A percentile compares a stretch with the other conserved stretches of the same genome.
Evolutionary conservation across 2,329 filamentous ascomycete species (phyloP).

Genomic region (Daldinia sp.): DNA sequence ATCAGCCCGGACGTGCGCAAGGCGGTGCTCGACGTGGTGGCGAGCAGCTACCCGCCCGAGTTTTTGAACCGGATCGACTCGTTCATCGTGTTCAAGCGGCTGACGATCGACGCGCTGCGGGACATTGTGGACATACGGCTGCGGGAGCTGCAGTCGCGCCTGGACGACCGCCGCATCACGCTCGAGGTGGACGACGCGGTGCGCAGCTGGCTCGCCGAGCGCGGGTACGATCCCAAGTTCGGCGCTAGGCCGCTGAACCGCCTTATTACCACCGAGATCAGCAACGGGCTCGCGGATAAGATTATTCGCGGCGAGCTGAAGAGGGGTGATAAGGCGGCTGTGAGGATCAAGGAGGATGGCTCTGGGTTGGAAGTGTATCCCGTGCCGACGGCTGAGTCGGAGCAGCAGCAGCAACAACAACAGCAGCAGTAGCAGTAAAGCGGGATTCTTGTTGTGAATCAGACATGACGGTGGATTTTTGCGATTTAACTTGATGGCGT

Average conservation of each 20-base stretch:
- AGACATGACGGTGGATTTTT: slow-evolving; percentile 3
- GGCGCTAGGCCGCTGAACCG: slow-evolving; percentile 92
- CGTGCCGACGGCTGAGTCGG: slow-evolving; percentile 14
- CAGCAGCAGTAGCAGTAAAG: background rate
- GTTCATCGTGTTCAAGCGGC: slow-evolving; percentile 94
- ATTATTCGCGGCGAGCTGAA: slow-evolving; percentile 89
- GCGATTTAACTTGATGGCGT: slow-evolving; percentile 1
- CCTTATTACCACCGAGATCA: slow-evolving; percentile 89
- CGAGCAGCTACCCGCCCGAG: slow-evolving; percentile 82
- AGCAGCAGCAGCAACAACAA: background rate
- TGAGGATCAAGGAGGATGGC: slow-evolving; percentile 74
- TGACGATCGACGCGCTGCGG: slow-evolving; percentile 80
- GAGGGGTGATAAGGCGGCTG: slow-evolving; percentile 77
- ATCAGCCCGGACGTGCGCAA: slow-evolving; percentile 79
- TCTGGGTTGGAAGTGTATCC: slow-evolving; percentile 66
- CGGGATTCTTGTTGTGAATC: no score
- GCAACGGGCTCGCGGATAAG: slow-evolving; percentile 88
- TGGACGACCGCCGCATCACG: slow-evolving; percentile 86
- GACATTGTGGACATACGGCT: slow-evolving; percentile 96
- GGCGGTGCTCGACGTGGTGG: slow-evolving; percentile 90
- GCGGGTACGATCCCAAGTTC: slow-evolving; percentile 91
- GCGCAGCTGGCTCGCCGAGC: slow-evolving; percentile 87
- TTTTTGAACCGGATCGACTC: slow-evolving; percentile 98
- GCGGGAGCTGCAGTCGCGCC: slow-evolving; percentile 81
- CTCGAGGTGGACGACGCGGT: slow-evolving; percentile 78